These are phyloP conservation scores for Xylariaceae sp. DNA, from an alignment of 2,329 filamentous ascomycete species.

Conservation along the genomic window DNA sequence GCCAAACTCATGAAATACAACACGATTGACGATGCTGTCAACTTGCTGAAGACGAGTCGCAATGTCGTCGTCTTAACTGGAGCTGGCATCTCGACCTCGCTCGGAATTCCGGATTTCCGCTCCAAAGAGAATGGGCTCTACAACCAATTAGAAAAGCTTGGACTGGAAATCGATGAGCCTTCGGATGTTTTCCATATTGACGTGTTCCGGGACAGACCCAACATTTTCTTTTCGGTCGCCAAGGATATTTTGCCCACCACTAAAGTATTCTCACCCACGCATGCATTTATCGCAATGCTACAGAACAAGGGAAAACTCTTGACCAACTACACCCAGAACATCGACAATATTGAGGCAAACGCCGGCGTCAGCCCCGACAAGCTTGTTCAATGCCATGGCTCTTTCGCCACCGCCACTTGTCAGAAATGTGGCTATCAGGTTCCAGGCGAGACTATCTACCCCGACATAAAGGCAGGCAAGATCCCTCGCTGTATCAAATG, in stretches of 20 bases:
- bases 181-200: slow-evolving; percentile 95
- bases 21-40: slow-evolving; percentile 83
- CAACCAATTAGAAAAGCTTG: slow-evolving; percentile 77
- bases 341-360: slow-evolving; percentile 90
- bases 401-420: slow-evolving; percentile 90
- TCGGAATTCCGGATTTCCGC: slow-evolving; percentile 96
- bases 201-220: slow-evolving; percentile 83
- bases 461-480: slow-evolving; percentile 72
- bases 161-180: slow-evolving; percentile 70
- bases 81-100: slow-evolving; percentile 92
- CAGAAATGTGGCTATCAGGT: slow-evolving; percentile 78
- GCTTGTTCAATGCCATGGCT: slow-evolving; percentile 94
- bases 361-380: slow-evolving; percentile 82
- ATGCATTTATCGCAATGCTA: slow-evolving; percentile 88
- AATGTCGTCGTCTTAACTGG: slow-evolving; percentile 95
- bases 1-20: slow-evolving; percentile 81
- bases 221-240: slow-evolving; percentile 88
- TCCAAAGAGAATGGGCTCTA: slow-evolving; percentile 93
- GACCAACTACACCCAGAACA: slow-evolving; percentile 98
- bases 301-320: slow-evolving; percentile 87
- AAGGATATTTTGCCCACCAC: slow-evolving; percentile 84
- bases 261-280: slow-evolving; percentile 84
- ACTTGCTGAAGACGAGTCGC: slow-evolving; percentile 69
- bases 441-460: slow-evolving; percentile 75
- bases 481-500: slow-evolving; percentile 82